Evolutionary conservation across 1,139 yeast genomes (phyloP), one percentile per base, ranked within the genome.

Genomic region (Scheffersomyces lignicola): DNA sequence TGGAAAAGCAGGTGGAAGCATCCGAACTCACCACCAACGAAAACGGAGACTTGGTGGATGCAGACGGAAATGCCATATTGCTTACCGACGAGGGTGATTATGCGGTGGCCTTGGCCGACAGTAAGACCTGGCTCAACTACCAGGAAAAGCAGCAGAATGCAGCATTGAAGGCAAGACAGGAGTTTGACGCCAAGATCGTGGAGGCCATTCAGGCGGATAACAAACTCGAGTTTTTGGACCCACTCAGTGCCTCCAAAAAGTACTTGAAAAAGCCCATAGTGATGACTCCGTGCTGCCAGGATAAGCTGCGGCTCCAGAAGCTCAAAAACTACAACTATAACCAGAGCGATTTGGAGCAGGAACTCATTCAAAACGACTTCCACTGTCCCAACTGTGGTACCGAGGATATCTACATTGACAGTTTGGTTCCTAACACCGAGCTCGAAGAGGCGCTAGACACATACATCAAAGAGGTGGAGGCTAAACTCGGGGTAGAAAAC

Each of bases 31-130:
- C 62, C 8, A 60, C 69, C 5, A 70, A 67, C 39, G 76, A 69
- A 12, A 64, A 68, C 39, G 76, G 76, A 4, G 76, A 69, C 35
- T 58, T 70, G 48, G 65, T 69, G 7, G 85, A 83, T 56, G 76
- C 76, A 9, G 80, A 75, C 37, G 87, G 87, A 27, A 83, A 86
- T 42, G 62, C 69, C 9, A 85, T 85, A 42, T 80, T 92, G 84
- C 80, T 92, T 44, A 88, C 92, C 21, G 97, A 90, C 37, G 95
- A 88, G 30, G 99, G 98, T 33, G 89, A 90, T 52, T 92, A 86
- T 57, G 98, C 94, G 7, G 83, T 89, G 35, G 96, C 96, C 11
- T 80, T 90, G 49, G 97, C 98, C 1, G 98, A 92, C 63, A 78
- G 81, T 33, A 85, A 83, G 49, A 85, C 97, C 0, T 94, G 99